phyloP scores from a whole-genome alignment of 345 rosid genomes.

The Melaleuca quinquenervia region DNA sequence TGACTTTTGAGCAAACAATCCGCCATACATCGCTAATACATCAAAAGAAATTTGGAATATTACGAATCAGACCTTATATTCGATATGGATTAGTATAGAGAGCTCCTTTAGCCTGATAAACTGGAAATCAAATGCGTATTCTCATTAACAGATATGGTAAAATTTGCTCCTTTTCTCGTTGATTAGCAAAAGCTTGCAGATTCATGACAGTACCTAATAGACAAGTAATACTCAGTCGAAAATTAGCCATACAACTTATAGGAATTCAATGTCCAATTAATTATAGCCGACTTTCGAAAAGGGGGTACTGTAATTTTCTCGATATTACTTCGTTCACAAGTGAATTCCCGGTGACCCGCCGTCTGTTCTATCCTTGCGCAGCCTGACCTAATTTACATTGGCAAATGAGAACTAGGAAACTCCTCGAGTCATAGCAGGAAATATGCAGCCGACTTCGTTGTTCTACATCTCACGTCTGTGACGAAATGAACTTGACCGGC shows the following conservation, averaged over 20 bases:
- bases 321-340: background rate
- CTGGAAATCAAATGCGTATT: background rate
- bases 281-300: background rate
- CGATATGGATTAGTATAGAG: background rate
- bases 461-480: background rate
- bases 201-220: background rate
- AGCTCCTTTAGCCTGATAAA: background rate
- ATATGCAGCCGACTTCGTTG: background rate
- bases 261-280: background rate
- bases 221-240: background rate
- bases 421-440: background rate
- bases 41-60: background rate
- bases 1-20: background rate
- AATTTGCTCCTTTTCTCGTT: background rate
- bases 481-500: too few species aligned
- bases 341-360: background rate
- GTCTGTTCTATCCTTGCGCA: background rate
- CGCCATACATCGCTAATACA: slow-evolving; percentile 24
- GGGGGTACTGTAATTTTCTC: background rate
- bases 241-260: background rate
- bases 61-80: background rate
- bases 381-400: background rate
- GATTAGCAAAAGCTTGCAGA: too few species aligned
- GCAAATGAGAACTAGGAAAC: background rate
- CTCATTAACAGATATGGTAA: background rate